A percentile compares a stretch with the other conserved stretches of the same genome.
Evolutionary conservation across 2,329 filamentous ascomycete species (phyloP).

Genomic region (Seiridium unicorne): DNA sequence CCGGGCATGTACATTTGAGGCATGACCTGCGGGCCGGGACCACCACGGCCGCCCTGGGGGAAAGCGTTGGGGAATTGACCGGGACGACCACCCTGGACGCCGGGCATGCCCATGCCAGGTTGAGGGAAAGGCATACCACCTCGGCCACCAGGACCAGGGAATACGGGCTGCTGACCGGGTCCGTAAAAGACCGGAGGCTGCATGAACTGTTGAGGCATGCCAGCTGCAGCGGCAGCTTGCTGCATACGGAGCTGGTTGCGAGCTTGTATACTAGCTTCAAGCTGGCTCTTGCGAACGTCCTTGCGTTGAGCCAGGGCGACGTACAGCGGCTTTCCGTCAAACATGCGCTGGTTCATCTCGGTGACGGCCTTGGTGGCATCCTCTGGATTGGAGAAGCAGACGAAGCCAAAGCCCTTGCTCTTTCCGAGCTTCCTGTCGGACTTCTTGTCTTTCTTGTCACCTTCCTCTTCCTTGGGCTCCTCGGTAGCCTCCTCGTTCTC

Average conservation of each 20-base stretch:
- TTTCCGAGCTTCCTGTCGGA: constrained; percentile 76
- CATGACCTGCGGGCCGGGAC: constrained; percentile 75
- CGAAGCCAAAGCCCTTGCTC: constrained; percentile 99
- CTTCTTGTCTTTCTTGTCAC: constrained; percentile 61
- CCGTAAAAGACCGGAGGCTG: constrained; percentile 91
- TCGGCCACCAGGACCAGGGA: constrained; percentile 60
- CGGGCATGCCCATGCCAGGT: constrained; percentile 63
- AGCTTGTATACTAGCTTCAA: constrained; percentile 98
- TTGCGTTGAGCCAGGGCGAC: constrained; percentile 98
- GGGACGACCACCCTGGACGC: constrained; percentile 76
- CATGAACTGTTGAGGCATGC: constrained; percentile 86
- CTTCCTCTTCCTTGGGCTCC: constrained; percentile 47
- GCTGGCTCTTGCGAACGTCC: constrained; percentile 98
- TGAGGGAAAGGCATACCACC: constrained; percentile 68
- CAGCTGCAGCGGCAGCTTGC: constrained; percentile 87
- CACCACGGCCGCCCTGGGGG: constrained; percentile 85
- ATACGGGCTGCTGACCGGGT: constrained; percentile 73
- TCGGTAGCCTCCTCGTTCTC: constrained; percentile 47
- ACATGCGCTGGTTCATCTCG: constrained; percentile 99
- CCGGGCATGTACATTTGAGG: constrained; percentile 83
- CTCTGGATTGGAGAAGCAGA: constrained; percentile 99
- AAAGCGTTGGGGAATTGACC: constrained; percentile 75
- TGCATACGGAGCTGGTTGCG: constrained; percentile 98
- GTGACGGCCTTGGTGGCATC: constrained; percentile 98
- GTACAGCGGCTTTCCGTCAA: constrained; percentile 94